Conservation (phyloP, 768 basidiomycete genomes). For the Agrocybe pediades region DNA sequence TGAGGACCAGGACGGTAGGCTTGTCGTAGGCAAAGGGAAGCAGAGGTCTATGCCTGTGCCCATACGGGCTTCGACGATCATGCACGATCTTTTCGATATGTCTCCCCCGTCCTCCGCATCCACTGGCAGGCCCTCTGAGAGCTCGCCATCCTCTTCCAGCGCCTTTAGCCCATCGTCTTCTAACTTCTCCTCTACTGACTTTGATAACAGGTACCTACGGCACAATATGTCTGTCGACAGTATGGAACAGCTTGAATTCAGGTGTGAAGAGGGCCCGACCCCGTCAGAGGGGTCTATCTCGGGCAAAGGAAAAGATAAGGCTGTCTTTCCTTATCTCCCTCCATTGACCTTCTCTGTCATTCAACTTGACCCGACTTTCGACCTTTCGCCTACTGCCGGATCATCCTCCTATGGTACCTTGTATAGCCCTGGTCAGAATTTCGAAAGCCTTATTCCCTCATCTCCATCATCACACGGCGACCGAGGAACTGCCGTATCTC, state of each 20-base stretch:
- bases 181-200: slow-evolving; percentile 21
- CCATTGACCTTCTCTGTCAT: slow-evolving; percentile 64
- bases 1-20: slow-evolving; percentile 24
- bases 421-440: slow-evolving; percentile 19
- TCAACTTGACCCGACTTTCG: slow-evolving; percentile 44
- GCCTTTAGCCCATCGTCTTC: slow-evolving; percentile 27
- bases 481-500: slow-evolving; percentile 20
- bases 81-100: slow-evolving; percentile 44
- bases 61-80: slow-evolving; percentile 37
- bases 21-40: slow-evolving; percentile 52
- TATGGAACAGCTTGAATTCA: slow-evolving; percentile 21
- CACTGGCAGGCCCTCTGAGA: slow-evolving; percentile 20
- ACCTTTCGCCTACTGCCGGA: slow-evolving; percentile 33
- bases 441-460: not conserved
- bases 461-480: slow-evolving; percentile 12
- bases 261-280: slow-evolving; percentile 12
- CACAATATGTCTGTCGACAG: slow-evolving; percentile 18
- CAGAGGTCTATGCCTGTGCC: slow-evolving; percentile 53
- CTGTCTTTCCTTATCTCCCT: slow-evolving; percentile 62
- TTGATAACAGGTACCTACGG: slow-evolving; percentile 19
- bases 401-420: slow-evolving; percentile 38
- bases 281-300: slow-evolving; percentile 15
- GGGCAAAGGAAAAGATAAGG: slow-evolving; percentile 65
- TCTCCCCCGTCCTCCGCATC: slow-evolving; percentile 24
- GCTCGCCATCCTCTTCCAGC: slow-evolving; percentile 27